Evolutionary conservation across 495 filamentous ascomycete species (phyloP), one percentile per base, ranked within the genome.

Genomic region (Penicillium odoratum): DNA sequence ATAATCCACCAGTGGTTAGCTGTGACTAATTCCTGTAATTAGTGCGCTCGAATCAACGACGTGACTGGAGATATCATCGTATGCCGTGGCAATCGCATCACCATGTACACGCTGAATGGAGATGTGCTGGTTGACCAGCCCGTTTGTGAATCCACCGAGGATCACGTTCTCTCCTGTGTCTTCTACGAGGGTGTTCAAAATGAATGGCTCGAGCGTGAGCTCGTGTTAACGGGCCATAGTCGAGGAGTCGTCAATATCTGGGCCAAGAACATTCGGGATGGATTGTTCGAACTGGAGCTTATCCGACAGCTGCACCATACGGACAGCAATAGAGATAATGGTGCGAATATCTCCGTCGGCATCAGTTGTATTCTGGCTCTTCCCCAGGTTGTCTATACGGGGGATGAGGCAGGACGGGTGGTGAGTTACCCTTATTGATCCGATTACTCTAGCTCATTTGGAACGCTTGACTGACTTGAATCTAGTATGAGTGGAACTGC

Each of bases 171-270:
- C 36, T 85, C 86, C 15, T 97, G 92, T 61, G 89, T 92, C 11
- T 97, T 95, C 70, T 98, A 97, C 76, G 93, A 98, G 69, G 94
- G 94, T 0, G 80, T 85, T 0, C 88, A 88, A 0, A 96, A 92
- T 61, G 94, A 97, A 76, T 98, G 93, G 89, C 79, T 96, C 0
- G 92, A 95, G 75, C 85, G 88, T 36, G 86, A 89, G 34, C 76
- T 98, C 36, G 73, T 97, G 34, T 89, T 98, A 49, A 98, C 93
- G 0, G 94, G 94, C 0, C 95, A 97, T 64, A 79, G 81, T 66
- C 74, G 87, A 48, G 94, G 94, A 0, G 81, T 93, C 10, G 93
- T 93, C 40, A 97, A 96, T 75, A 79, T 87, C 44, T 87, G 82
- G 82, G 82, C 77, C 69, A 81, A 80, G 60, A 73, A 68, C 18